Evolutionary conservation across 441 rosid species (phyloP), one percentile per base, ranked within the genome.

Genomic region (Jatropha multifida): DNA sequence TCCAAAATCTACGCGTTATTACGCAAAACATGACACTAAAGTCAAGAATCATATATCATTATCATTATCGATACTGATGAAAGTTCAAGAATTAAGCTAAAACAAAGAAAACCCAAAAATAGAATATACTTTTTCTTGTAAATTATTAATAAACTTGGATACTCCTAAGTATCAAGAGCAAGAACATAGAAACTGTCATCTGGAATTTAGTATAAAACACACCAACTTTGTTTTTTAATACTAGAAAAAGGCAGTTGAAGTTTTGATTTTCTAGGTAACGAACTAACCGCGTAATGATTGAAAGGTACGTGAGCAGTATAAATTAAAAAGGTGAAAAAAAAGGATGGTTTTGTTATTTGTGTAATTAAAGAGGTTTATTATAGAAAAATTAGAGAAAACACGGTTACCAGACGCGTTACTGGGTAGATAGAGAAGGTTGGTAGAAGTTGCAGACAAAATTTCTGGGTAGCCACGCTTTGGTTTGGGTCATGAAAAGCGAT

Each of bases 241-340:
- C 38, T 67, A 9, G 4, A 18, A 58, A n/a, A 9, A 54, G 2
- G 0, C 27, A 6, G 27, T 18, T 44, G 11, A 18, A 56, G 49
- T 63, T 42, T 67, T 74, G 70, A 60, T 60, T 48, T 67, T 14
- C 63, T 49, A 8, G 59, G 68, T 41, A 55, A 76, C 78, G n/a
- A 80, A 74, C 72, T 15, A 60, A 68, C 76, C 81, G 85, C 83
- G 84, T 81, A 72, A 74, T 71, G 75, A 73, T 77, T 76, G 76
- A 80, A 61, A 73, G 18, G 41, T 27, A 67, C 73, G 23, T 27
- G 2, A 1, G 3, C 32, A 10, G 3, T 5, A 8, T 5, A 48
- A 38, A 42, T 37, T 14, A 18, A 11, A 62, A 3, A 46, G 5
- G 7, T 4, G 46, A 66, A 55, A 15, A 59, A 42, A 60, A 68